Evolutionary conservation across 164 flowering plant genomes (phyloP).

Genomic region (Liriodendron chinense): DNA sequence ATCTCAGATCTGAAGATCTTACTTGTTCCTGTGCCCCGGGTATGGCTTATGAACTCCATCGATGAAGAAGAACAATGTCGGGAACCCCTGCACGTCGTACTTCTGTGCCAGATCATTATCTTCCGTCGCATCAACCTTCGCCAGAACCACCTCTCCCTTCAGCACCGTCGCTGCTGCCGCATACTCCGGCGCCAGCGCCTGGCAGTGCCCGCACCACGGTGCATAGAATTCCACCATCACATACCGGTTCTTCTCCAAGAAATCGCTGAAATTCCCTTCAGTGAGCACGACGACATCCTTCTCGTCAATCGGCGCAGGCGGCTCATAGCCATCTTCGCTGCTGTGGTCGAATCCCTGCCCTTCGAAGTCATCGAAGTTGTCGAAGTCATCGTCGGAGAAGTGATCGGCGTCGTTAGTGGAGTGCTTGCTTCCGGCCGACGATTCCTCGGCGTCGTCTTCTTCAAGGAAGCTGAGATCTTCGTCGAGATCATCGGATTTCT

Average conservation of each 20-base stretch:
- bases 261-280: conserved; percentile 64
- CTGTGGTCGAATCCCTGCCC: conserved; percentile 18
- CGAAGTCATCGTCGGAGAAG: conserved; percentile 23
- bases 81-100: conserved; percentile 82
- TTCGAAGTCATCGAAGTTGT: conserved; percentile 42
- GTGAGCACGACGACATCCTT: conserved; percentile 81
- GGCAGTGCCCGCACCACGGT: conserved; percentile 97
- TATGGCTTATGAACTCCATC: conserved; percentile 85
- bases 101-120: conserved; percentile 79
- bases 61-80: conserved; percentile 74
- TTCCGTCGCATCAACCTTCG: conserved; percentile 83
- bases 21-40: conserved; percentile 72
- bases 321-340: conserved; percentile 22
- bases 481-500: conserved; percentile 46
- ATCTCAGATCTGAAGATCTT: conserved; percentile 9
- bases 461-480: conserved; percentile 74
- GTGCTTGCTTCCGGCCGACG: background rate
- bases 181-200: conserved; percentile 81
- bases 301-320: conserved; percentile 55
- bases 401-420: conserved; percentile 22
- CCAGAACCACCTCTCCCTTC: conserved; percentile 62
- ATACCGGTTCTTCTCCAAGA: conserved; percentile 57
- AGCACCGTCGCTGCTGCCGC: conserved; percentile 92
- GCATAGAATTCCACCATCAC: conserved; percentile 96
- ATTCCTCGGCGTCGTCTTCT: conserved; percentile 28